phyloP scores from a whole-genome alignment of 768 basidiomycete species.

The Russula foetens region DNA sequence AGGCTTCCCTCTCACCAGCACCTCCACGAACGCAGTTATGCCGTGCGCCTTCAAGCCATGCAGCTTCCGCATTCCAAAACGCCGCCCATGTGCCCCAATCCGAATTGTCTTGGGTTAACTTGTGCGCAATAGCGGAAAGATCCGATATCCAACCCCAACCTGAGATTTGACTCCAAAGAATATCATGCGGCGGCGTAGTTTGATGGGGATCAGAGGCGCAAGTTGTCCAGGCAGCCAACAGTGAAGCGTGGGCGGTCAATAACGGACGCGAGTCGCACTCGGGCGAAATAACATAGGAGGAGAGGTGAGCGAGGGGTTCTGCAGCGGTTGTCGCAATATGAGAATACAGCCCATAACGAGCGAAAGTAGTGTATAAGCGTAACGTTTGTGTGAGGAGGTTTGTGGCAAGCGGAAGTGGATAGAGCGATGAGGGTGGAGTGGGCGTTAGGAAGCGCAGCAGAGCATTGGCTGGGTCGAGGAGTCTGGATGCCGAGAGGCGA shows the following conservation, averaged over 20 bases:
- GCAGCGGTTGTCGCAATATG: conserved; percentile 57
- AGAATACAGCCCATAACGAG: conserved; percentile 71
- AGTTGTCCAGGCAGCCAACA: conserved; percentile 65
- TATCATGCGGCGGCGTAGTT: conserved; percentile 79
- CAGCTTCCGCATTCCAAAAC: conserved; percentile 45
- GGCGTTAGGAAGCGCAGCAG: conserved; percentile 65
- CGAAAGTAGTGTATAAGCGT: conserved; percentile 54
- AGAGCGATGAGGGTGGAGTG: conserved; percentile 40
- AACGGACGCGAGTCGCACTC: conserved; percentile 32
- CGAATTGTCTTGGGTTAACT: conserved; percentile 27
- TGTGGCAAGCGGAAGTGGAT: conserved; percentile 31
- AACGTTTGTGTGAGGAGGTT: conserved; percentile 51
- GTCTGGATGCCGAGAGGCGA: conserved; percentile 51
- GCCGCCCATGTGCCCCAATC: conserved; percentile 27
- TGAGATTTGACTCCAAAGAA: conserved; percentile 83
- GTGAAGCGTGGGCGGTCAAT: conserved; percentile 43
- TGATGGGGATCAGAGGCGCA: conserved; percentile 89
- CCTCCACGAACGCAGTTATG: conserved; percentile 67
- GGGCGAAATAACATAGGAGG: conserved; percentile 36
- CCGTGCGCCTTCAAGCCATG: conserved; percentile 71
- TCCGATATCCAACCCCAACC: conserved; percentile 70
- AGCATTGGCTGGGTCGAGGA: conserved; percentile 51
- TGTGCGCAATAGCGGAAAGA: conserved; percentile 33
- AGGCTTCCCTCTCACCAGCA: conserved; percentile 45
- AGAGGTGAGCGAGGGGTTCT: conserved; percentile 46